Evolutionary conservation across 2,329 filamentous ascomycete species (phyloP), one percentile per base, ranked within the genome.

Genomic region (Talaromyces sp.): DNA sequence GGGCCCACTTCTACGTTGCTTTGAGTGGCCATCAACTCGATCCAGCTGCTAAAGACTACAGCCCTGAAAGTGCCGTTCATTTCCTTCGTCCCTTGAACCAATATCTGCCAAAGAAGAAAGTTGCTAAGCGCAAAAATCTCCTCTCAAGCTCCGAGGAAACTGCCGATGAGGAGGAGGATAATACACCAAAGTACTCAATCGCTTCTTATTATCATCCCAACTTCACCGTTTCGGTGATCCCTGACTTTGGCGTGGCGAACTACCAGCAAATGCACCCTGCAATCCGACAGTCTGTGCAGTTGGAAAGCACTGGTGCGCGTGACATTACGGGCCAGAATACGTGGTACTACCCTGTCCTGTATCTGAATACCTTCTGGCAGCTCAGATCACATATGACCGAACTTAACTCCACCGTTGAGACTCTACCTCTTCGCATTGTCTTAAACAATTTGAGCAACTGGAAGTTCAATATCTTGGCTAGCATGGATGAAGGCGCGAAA

Each of bases 321-420:
- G 94, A 99, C 72, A 85, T 81, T 1, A 85, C 85, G 13, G 94
- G 94, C 37, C 84, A 92, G 74, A 91, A 97, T 74, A 87, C 88
- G 61, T 99, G 92, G 92, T 99, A 97, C 70, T 85, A 89, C 69
- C 94, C 94, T 4, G 84, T 97, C 45, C 77, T 97, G 39, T 99
- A 91, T 71, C 80, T 94, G 70, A 99, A 99, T 76, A 95, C 89
- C 3, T 99, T 99, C 76, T 99, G 94, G 94, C 93, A 97, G 75
- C 81, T 99, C 63, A 89, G 84, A 70, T 87, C 82, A 62, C 91
- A 97, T 66, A 97, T 97, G 93, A 90, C 83, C 21, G 82, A 92
- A 64, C 79, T 99, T 53, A 99, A 99, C 72, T 88, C 90, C 15
- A 97, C 94, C 0, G 89, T 96, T 65, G 87, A 85, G 67, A 85